These are phyloP conservation scores for Raphanus raphanistrum DNA, from an alignment of 345 rosid species.

Conservation along the genomic window DNA sequence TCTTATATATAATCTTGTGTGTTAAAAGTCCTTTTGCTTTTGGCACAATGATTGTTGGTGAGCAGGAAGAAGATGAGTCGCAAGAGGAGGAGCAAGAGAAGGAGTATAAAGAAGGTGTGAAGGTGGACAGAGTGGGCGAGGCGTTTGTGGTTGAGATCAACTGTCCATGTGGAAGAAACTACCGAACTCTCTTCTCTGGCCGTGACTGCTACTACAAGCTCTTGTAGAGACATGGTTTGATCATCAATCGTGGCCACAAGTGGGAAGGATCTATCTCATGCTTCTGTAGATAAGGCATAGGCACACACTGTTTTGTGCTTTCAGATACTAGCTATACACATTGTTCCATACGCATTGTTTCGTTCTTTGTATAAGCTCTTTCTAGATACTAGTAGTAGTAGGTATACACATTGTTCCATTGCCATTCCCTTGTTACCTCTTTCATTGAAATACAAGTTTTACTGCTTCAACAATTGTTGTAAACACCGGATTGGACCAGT, in stretches of 20 bases:
- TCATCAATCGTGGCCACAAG: background rate
- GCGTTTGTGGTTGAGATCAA: constrained; percentile 42
- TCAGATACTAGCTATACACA: background rate
- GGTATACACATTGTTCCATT: constrained; percentile 1
- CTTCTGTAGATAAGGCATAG: constrained; percentile 5
- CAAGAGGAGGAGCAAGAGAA: constrained; percentile 23
- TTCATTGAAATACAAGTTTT: too few species aligned
- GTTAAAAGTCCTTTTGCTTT: background rate
- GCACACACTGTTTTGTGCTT: constrained; percentile 9
- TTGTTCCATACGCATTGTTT: background rate
- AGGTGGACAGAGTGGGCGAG: constrained; percentile 39
- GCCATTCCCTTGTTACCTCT: background rate
- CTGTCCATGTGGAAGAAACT: constrained; percentile 40
- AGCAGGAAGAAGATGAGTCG: constrained; percentile 19
- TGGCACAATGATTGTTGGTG: background rate
- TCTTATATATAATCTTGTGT: constrained; percentile 4
- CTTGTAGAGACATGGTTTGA: constrained; percentile 28
- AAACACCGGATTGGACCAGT: background rate
- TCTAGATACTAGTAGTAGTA: background rate
- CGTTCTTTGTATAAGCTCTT: background rate
- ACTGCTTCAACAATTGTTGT: too few species aligned
- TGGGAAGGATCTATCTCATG: background rate
- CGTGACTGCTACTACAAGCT: constrained; percentile 45
- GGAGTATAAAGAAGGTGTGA: constrained; percentile 39
- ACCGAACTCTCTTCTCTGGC: constrained; percentile 40